phyloP scores from a whole-genome alignment of 345 rosid genomes.

The Angophora floribunda region DNA sequence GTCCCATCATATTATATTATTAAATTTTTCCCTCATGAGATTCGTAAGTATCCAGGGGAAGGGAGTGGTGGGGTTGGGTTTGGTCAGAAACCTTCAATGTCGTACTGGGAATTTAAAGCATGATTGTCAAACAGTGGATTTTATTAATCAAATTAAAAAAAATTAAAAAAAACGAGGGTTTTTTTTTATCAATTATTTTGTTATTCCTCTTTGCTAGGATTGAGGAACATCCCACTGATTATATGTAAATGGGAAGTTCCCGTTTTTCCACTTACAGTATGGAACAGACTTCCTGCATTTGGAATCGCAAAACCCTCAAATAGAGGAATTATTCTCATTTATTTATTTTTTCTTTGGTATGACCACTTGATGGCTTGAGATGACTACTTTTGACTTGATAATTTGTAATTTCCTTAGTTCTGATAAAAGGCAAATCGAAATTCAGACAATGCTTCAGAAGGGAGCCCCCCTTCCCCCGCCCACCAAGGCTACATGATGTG shows the following conservation, averaged over 20 bases:
- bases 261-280: conserved; percentile 22
- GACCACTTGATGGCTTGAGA: not conserved
- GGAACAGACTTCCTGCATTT: conserved; percentile 25
- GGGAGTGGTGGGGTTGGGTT: not conserved
- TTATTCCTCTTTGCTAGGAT: not conserved
- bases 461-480: not conserved
- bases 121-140: not conserved
- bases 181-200: not conserved
- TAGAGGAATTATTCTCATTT: not conserved
- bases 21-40: not conserved
- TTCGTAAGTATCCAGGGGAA: not conserved
- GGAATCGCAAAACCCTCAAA: conserved; percentile 12
- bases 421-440: not conserved
- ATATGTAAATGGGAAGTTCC: not conserved
- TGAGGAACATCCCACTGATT: not conserved
- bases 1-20: not conserved
- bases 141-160: not conserved
- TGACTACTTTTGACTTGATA: not conserved
- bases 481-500: not conserved
- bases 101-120: not conserved
- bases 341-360: not conserved
- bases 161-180: not conserved
- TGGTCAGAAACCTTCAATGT: not conserved
- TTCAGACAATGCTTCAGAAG: not conserved
- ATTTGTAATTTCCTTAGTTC: not conserved